Evolutionary conservation across 345 rosid species (phyloP).

Genomic region (Eucalyptus victrix): DNA sequence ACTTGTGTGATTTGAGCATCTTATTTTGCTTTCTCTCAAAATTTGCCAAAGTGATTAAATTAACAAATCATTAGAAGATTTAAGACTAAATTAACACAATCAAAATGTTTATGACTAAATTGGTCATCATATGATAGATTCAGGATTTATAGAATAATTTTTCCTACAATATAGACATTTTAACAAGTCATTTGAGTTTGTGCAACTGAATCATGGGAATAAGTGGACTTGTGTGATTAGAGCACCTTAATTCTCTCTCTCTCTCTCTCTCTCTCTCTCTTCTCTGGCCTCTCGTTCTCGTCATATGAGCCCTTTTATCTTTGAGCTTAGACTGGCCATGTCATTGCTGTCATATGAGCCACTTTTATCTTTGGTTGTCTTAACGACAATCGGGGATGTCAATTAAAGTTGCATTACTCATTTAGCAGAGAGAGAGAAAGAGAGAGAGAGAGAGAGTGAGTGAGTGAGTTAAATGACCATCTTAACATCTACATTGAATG

Average conservation of each 20-base stretch:
- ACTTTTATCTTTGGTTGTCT: not conserved
- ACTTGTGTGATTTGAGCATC: too few species aligned
- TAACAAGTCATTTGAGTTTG: not conserved
- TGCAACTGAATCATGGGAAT: too few species aligned
- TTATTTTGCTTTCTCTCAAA: too few species aligned
- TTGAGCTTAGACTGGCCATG: not conserved
- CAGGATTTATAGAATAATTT: not conserved
- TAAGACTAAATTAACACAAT: not conserved
- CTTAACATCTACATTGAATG: too few species aligned
- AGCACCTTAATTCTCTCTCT: too few species aligned
- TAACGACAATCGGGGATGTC: not conserved
- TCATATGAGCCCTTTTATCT: not conserved
- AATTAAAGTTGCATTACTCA: not conserved
- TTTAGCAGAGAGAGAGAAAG: not conserved
- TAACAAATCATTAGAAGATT: not conserved
- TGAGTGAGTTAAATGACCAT: not conserved
- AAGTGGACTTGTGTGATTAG: too few species aligned
- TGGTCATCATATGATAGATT: not conserved
- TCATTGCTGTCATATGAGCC: not conserved
- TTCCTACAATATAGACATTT: accelerated
- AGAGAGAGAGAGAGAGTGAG: too few species aligned
- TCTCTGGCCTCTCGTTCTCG: too few species aligned
- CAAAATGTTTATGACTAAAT: accelerated
- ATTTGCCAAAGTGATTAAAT: accelerated
- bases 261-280: not conserved